Evolutionary conservation across 2,329 filamentous ascomycete genomes (phyloP).

Genomic region (Ilyonectria destructans): DNA sequence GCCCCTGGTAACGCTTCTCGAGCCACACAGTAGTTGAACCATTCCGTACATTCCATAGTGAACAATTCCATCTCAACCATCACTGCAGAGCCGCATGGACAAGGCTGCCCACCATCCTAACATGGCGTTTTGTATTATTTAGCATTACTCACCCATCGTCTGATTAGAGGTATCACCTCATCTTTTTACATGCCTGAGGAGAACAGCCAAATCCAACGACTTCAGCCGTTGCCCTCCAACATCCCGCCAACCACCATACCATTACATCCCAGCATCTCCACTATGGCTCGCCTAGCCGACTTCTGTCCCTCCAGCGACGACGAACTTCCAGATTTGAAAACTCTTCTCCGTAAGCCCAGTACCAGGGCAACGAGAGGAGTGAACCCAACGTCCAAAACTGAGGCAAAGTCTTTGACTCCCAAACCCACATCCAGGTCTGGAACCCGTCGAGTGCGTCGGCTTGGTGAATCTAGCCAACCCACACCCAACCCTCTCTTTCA

Average conservation of each 20-base stretch:
- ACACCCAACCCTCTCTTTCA: conserved; percentile 53
- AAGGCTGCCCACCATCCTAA: conserved; percentile 15
- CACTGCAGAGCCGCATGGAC: conserved; percentile 4
- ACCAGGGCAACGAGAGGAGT: conserved; percentile 37
- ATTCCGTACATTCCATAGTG: background rate
- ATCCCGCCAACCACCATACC: conserved; percentile 5
- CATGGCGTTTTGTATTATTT: background rate
- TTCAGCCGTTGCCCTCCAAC: background rate
- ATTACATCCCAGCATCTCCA: background rate
- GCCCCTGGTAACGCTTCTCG: conserved; percentile 19
- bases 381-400: conserved; percentile 21
- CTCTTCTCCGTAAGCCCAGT: conserved; percentile 45
- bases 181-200: conserved; percentile 6
- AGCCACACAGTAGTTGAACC: background rate
- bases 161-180: conserved; percentile 12
- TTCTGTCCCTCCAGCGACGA: conserved; percentile 57
- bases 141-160: background rate
- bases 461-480: conserved; percentile 45
- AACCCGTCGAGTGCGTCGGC: conserved; percentile 52
- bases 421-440: conserved; percentile 47
- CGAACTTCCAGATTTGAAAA: conserved; percentile 60
- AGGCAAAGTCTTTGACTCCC: conserved; percentile 42
- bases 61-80: background rate
- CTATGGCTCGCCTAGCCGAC: conserved; percentile 52
- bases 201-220: background rate